Evolutionary conservation across 163 green algal genomes (phyloP).

Genomic region (Prototheca wickerhamii): DNA sequence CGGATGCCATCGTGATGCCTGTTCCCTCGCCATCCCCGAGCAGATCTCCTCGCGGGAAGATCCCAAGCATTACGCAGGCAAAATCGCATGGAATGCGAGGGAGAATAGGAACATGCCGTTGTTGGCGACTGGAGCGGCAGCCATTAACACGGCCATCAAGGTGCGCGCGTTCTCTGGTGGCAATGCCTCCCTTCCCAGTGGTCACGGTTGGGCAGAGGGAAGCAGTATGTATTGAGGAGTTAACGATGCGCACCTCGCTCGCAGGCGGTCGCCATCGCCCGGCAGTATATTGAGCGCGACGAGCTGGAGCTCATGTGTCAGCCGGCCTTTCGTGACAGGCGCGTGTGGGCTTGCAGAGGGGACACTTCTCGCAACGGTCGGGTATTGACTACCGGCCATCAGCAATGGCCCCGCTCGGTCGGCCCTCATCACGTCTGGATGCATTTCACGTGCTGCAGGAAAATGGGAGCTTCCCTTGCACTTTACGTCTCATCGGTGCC

Average conservation of each 20-base stretch:
- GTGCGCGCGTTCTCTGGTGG: not conserved
- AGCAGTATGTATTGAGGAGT: too few relatives aligned
- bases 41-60: constrained; percentile 21
- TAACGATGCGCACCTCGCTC: not conserved
- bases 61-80: constrained; percentile 20
- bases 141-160: constrained; percentile 34
- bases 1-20: too few relatives aligned
- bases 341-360: not conserved
- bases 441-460: constrained; percentile 4
- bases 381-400: not conserved
- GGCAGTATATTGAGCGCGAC: constrained; percentile 28
- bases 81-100: constrained; percentile 35
- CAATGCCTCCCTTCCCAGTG: not conserved
- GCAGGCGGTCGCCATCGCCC: constrained; percentile 27
- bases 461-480: constrained; percentile 23
- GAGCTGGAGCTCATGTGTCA: constrained; percentile 30
- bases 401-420: too few relatives aligned
- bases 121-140: constrained; percentile 21
- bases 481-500: constrained; percentile 21
- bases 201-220: not conserved
- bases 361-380: not conserved
- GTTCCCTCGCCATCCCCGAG: not conserved
- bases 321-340: constrained; percentile 32
- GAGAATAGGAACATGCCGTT: constrained; percentile 27
- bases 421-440: not conserved